Conservation (phyloP, 352 stramenopile species). For the Pythium folliculosum region DNA sequence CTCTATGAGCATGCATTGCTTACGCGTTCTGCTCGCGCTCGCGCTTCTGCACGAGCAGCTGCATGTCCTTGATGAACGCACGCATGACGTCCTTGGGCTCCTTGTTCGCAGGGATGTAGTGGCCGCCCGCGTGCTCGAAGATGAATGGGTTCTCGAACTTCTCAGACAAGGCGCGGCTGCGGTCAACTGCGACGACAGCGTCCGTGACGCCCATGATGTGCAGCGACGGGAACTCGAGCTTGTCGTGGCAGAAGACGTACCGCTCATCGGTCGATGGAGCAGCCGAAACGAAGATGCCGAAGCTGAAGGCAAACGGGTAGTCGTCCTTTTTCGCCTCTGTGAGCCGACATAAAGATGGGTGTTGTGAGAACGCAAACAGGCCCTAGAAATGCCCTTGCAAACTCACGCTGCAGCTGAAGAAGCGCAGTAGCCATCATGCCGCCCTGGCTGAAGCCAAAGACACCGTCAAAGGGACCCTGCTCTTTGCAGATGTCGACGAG, state of each 20-base stretch:
- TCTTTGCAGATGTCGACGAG: conserved; percentile 57
- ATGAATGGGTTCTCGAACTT: conserved; percentile 58
- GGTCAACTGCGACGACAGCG: conserved; percentile 55
- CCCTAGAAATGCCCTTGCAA: background rate
- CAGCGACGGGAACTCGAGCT: conserved; percentile 65
- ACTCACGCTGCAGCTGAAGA: conserved; percentile 70
- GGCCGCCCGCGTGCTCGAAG: conserved; percentile 66
- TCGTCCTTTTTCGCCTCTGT: conserved; percentile 43
- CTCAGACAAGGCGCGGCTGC: conserved; percentile 57
- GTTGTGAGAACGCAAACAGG: background rate
- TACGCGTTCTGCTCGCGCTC: conserved; percentile 11
- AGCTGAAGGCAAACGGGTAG: conserved; percentile 63
- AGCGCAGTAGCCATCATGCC: conserved; percentile 70
- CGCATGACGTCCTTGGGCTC: conserved; percentile 74
- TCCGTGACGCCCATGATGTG: conserved; percentile 85
- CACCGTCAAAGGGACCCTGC: conserved; percentile 82
- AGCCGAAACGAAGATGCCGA: conserved; percentile 76
- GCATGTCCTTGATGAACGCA: conserved; percentile 60
- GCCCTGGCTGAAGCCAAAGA: conserved; percentile 87
- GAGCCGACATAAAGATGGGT: background rate
- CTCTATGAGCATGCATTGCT: background rate
- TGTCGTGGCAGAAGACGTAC: conserved; percentile 41
- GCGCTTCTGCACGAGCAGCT: conserved; percentile 12
- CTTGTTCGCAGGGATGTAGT: conserved; percentile 89
- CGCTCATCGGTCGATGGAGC: conserved; percentile 45